Conservation (phyloP, 768 basidiomycete genomes). For the Boletus sensibilis region DNA sequence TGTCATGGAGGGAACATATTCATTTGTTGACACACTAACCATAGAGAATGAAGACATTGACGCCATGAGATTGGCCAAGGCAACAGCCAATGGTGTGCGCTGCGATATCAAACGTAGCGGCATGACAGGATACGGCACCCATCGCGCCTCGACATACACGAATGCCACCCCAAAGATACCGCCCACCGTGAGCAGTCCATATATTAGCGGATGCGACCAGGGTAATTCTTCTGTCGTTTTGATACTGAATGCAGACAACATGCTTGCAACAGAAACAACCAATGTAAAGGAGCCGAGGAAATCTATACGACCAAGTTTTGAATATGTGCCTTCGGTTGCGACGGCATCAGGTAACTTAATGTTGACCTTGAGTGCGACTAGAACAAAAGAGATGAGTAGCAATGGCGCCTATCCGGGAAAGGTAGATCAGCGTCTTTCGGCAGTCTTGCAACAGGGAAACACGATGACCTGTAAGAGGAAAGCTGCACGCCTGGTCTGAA, state of each 20-base stretch:
- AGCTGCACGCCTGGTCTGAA: constrained; percentile 65
- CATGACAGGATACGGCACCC: constrained; percentile 86
- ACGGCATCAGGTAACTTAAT: constrained; percentile 70
- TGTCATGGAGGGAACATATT: not conserved
- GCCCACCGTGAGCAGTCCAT: constrained; percentile 60
- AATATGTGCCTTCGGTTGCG: constrained; percentile 52
- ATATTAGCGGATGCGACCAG: constrained; percentile 74
- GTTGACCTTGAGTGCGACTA: constrained; percentile 77
- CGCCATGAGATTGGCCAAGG: constrained; percentile 73
- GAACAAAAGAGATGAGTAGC: constrained; percentile 62
- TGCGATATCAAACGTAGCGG: constrained; percentile 76
- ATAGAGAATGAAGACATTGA: constrained; percentile 80
- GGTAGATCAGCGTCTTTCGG: constrained; percentile 10
- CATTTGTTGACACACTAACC: constrained; percentile 39
- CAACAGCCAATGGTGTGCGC: constrained; percentile 79
- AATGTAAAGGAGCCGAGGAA: constrained; percentile 81
- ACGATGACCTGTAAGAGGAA: constrained; percentile 77
- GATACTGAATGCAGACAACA: constrained; percentile 74
- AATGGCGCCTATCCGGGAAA: constrained; percentile 62
- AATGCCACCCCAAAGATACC: constrained; percentile 57
- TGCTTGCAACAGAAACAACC: constrained; percentile 63
- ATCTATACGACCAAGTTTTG: constrained; percentile 80
- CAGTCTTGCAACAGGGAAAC: not conserved
- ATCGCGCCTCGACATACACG: constrained; percentile 73
- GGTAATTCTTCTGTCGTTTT: constrained; percentile 76